These are phyloP conservation scores for Hanseniaspora clermontiae DNA, from an alignment of 805 yeast genomes.

Conservation along the genomic window DNA sequence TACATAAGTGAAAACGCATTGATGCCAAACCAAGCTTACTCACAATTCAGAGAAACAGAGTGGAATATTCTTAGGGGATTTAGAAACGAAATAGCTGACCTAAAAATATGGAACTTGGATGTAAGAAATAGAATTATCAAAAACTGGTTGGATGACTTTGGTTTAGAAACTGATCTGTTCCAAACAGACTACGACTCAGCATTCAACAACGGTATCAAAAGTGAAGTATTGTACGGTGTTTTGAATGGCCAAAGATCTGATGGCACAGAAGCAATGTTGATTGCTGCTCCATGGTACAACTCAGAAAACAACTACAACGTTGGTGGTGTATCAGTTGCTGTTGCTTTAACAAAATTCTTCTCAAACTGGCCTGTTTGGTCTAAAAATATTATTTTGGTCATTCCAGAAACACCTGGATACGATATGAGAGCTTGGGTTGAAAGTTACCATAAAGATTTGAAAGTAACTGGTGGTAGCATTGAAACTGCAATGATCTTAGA, in stretches of 20 bases:
- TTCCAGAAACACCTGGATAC: conserved; percentile 57
- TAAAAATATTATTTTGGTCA: conserved; percentile 76
- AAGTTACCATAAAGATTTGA: conserved; percentile 77
- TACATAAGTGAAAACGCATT: conserved; percentile 92
- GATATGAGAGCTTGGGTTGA: conserved; percentile 82
- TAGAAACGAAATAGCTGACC: conserved; percentile 35
- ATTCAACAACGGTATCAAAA: neutral
- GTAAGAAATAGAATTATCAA: conserved; percentile 37
- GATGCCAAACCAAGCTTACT: conserved; percentile 90
- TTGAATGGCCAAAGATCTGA: conserved; percentile 91
- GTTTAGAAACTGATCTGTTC: conserved; percentile 49
- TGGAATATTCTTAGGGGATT: conserved; percentile 88
- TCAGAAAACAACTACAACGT: conserved; percentile 35
- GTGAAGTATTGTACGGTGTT: conserved; percentile 50
- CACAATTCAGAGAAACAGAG: conserved; percentile 84
- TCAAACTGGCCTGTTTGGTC: conserved; percentile 88
- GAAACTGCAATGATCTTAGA: conserved; percentile 84
- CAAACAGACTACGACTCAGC: conserved; percentile 27
- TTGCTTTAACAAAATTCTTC: conserved; percentile 69
- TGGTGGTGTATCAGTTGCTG: conserved; percentile 66
- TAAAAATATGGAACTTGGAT: conserved; percentile 21
- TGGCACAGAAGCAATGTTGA: conserved; percentile 86
- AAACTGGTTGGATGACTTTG: conserved; percentile 56
- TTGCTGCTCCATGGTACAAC: conserved; percentile 70
- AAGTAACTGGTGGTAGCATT: conserved; percentile 82